These are phyloP conservation scores for Tetraselmis striata DNA, from an alignment of 139 green algal species.

Conservation along the genomic window DNA sequence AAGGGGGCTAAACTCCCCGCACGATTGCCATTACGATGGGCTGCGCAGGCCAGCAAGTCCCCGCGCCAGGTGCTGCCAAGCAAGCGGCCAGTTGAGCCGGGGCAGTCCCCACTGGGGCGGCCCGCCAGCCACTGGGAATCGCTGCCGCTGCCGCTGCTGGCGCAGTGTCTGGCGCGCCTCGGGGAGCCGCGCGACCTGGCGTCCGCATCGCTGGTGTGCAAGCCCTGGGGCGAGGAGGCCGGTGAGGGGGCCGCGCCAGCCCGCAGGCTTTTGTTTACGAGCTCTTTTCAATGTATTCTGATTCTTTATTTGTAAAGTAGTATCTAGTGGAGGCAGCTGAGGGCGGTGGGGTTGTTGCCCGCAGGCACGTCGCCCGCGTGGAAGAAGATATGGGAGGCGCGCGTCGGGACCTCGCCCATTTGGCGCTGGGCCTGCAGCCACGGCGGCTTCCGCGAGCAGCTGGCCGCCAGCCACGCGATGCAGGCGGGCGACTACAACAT, in stretches of 20 bases:
- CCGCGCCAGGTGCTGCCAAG: background rate
- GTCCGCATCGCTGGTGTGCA: constrained; percentile 10
- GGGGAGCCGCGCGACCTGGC: constrained; percentile 10
- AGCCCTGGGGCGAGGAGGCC: constrained; percentile 14
- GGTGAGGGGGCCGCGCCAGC: background rate
- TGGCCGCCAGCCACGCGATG: constrained; percentile 17
- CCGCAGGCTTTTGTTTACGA: background rate
- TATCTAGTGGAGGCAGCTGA: too few species aligned
- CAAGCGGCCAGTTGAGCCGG: too few species aligned
- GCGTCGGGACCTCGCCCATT: constrained; percentile 9
- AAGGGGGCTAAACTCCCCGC: too few species aligned
- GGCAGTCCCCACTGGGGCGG: constrained; percentile 1
- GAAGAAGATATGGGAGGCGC: constrained; percentile 14
- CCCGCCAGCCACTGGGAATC: background rate
- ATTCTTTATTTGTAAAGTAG: too few species aligned
- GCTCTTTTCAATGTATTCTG: too few species aligned
- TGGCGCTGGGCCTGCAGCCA: constrained; percentile 22
- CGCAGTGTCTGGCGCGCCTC: constrained; percentile 3
- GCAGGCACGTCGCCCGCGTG: constrained; percentile 3
- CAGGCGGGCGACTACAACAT: constrained; percentile 10
- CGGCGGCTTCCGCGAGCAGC: constrained; percentile 27
- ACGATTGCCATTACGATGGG: too few species aligned
- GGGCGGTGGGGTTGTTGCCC: background rate
- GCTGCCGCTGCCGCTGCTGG: background rate
- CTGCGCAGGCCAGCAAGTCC: too few species aligned